Base-by-base conservation (phyloP, 495 filamentous ascomycete genomes). In the Usnea hakonensis region DNA sequence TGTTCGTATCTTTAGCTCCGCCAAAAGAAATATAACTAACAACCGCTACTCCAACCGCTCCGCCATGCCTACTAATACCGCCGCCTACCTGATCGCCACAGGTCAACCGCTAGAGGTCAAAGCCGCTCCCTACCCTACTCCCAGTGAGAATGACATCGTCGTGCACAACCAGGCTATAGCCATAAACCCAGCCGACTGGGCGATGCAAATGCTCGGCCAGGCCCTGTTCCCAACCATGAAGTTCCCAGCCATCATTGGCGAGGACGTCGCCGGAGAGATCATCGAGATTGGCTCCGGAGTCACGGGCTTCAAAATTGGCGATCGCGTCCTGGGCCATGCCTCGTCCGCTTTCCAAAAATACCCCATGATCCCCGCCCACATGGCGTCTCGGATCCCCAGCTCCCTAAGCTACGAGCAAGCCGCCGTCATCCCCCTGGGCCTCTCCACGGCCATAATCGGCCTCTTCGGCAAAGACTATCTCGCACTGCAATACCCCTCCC, bases 241-340 rank as follows among this genome's bases (percentile, higher is more conserved):
- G 1, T 84, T 79, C 52, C 83, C 83, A 0, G 63, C 68, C 30
- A 72, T 84, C 52, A 69, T 85, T 3, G 83, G 85, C 38, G 67
- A 67, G 60, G 86, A 87, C 64, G 69, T 82, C 28, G 74, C 80
- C 2, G 86, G 86, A 26, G 74, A 73, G 3, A 73, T 87, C 13
- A 72, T 68, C 13, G 75, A 71, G 32, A 74, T 82, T 36, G 83
- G 84, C 19, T 56, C 65, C 1, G 69, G 40, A 16, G 79, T 80
- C 3, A 76, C 66, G 23, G 52, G 65, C 0, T 80, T 84, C 73
- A 75, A 77, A 43, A 19, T 58, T 0, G 79, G 81, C 9, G 70
- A 73, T 41, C 72, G 69, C 8, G 62, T 67, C 23, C n/a, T 58
- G 5, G 52, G 65, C 59, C 19, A 60, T 30, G 65, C 66, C 10